Conservation (phyloP, 2,329 filamentous ascomycete genomes). For the Fusarium sp. region DNA sequence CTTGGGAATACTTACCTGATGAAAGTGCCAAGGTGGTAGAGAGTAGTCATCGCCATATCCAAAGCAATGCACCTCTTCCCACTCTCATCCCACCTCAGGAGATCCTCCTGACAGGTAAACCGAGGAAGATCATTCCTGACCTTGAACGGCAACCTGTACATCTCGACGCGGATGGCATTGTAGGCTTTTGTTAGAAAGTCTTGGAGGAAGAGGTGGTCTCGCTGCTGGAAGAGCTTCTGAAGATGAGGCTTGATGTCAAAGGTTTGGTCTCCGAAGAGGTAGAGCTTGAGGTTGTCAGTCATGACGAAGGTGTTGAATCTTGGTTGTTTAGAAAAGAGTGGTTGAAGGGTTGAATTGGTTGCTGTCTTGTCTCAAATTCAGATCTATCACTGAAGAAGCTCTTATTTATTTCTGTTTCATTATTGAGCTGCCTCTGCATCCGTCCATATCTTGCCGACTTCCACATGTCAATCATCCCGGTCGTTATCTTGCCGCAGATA, state of each 20-base stretch:
- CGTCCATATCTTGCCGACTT: not conserved
- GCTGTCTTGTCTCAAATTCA: not conserved
- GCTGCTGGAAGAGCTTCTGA: constrained; percentile 27
- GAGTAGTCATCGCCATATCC: constrained; percentile 37
- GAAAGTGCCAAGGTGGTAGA: constrained; percentile 35
- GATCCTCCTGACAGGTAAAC: constrained; percentile 35
- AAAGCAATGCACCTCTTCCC: constrained; percentile 33
- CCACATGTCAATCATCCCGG: not conserved
- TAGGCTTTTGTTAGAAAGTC: constrained; percentile 34
- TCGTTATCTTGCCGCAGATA: not conserved
- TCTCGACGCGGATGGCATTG: constrained; percentile 27
- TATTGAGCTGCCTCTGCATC: not conserved
- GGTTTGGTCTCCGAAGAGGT: constrained; percentile 37
- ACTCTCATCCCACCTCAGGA: constrained; percentile 31
- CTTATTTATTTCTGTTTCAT: constrained; percentile 2
- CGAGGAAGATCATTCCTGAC: constrained; percentile 31
- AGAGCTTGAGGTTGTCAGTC: constrained; percentile 23
- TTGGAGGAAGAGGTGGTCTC: constrained; percentile 38
- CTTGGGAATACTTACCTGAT: constrained; percentile 37
- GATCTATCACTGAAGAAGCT: not conserved
- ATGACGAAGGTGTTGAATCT: constrained; percentile 38
- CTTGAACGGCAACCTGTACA: constrained; percentile 26
- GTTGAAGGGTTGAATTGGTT: constrained; percentile 25
- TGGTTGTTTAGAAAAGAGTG: constrained; percentile 6
- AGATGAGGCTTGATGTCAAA: constrained; percentile 33